These are phyloP conservation scores for Phytopythium ostracodes DNA, from an alignment of 352 stramenopile species.

Conservation along the genomic window DNA sequence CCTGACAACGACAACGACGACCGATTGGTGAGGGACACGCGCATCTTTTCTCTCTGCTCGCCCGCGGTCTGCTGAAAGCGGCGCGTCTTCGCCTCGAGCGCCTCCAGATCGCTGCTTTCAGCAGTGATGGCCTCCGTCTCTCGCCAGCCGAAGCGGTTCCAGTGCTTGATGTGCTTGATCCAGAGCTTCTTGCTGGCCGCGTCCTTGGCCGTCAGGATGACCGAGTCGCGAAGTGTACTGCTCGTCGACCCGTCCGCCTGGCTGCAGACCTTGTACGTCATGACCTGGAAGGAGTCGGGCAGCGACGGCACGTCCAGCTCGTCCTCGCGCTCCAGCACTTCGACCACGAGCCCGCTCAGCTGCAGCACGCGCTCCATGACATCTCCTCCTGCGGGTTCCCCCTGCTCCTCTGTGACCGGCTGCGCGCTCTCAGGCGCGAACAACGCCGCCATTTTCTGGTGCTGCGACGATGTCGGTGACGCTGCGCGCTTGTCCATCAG, in stretches of 20 bases:
- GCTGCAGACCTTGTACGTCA: slow-evolving; percentile 49
- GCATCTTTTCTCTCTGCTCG: neutral
- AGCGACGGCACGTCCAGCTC: slow-evolving; percentile 36
- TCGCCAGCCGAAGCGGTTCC: slow-evolving; percentile 70
- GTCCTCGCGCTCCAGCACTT: slow-evolving; percentile 46
- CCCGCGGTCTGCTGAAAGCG: slow-evolving; percentile 21
- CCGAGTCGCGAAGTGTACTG: slow-evolving; percentile 36
- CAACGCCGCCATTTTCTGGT: slow-evolving; percentile 26
- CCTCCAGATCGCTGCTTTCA: slow-evolving; percentile 26
- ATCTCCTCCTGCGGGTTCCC: neutral
- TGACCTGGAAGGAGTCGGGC: slow-evolving; percentile 60
- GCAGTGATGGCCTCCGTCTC: slow-evolving; percentile 44
- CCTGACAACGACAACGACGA: neutral
- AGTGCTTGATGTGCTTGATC: slow-evolving; percentile 61
- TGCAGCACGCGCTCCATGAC: slow-evolving; percentile 37
- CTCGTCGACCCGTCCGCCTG: slow-evolving; percentile 22
- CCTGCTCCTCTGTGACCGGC: slow-evolving; percentile 11
- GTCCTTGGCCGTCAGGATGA: slow-evolving; percentile 50
- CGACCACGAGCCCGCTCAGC: slow-evolving; percentile 57
- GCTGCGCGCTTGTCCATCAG: slow-evolving; percentile 31
- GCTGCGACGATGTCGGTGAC: slow-evolving; percentile 12
- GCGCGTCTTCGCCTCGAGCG: slow-evolving; percentile 32
- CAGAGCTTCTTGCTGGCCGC: slow-evolving; percentile 43
- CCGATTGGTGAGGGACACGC: neutral
- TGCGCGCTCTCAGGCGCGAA: slow-evolving; percentile 17